Conservation (phyloP, 257 asterid genomes). For the Rauvolfia tetraphylla region DNA sequence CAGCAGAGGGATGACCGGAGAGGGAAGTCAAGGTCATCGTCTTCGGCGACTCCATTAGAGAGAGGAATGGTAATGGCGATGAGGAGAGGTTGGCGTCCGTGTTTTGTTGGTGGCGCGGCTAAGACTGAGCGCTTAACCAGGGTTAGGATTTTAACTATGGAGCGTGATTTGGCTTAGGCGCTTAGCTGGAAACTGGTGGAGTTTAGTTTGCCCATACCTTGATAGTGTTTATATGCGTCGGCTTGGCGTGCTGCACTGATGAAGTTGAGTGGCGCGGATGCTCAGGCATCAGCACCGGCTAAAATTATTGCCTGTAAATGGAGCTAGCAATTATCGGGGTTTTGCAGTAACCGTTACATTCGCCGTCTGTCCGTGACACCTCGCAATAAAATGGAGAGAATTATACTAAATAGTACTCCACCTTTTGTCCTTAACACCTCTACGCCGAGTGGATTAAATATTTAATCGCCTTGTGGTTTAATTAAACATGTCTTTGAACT, state of each 20-base stretch:
- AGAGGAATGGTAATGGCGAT: not conserved
- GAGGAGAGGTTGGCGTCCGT: not conserved
- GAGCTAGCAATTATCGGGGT: not conserved
- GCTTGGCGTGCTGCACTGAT: not conserved
- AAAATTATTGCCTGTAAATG: slow-evolving; percentile 8
- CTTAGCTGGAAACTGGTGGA: slow-evolving; percentile 11
- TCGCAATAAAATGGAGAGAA: not conserved
- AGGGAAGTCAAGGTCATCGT: slow-evolving; percentile 5
- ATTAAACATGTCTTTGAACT: no score
- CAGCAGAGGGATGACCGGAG: slow-evolving; percentile 12
- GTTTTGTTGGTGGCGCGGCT: slow-evolving; percentile 28
- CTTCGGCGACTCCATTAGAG: slow-evolving; percentile 14
- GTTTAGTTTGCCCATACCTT: not conserved
- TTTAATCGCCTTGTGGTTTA: no score
- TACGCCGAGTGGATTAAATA: no score
- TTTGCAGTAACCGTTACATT: not conserved
- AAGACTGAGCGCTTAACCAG: slow-evolving; percentile 16
- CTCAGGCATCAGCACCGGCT: not conserved
- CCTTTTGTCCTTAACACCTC: not conserved
- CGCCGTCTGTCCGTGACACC: not conserved
- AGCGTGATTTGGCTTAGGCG: not conserved
- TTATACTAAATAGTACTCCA: not conserved
- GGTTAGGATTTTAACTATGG: slow-evolving; percentile 13
- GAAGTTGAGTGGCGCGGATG: not conserved
- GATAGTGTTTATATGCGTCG: not conserved